These are phyloP conservation scores for Coniochaeta prunicola DNA, from an alignment of 2,329 filamentous ascomycete genomes.

Conservation along the genomic window DNA sequence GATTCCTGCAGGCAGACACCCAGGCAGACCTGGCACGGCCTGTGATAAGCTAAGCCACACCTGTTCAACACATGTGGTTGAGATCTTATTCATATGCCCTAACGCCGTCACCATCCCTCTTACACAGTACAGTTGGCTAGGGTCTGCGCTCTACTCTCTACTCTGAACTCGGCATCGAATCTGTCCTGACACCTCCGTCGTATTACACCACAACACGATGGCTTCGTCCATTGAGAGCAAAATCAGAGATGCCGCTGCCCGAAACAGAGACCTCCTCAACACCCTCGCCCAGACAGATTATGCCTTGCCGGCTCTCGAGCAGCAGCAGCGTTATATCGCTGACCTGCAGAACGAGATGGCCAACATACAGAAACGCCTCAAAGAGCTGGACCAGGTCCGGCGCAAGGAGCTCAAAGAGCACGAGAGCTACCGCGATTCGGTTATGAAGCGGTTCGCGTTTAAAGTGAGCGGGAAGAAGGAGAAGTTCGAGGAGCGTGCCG, in stretches of 20 bases:
- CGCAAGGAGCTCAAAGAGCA: slow-evolving; percentile 43
- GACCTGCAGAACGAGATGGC: slow-evolving; percentile 35
- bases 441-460: slow-evolving; percentile 43
- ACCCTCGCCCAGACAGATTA: slow-evolving; percentile 42
- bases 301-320: slow-evolving; percentile 34
- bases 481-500: slow-evolving; percentile 39
- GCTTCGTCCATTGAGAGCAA: slow-evolving; percentile 20
- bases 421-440: slow-evolving; percentile 43
- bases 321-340: slow-evolving; percentile 35
- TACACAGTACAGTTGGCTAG: too few species aligned
- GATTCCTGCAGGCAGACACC: too few species aligned
- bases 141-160: too few species aligned
- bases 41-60: too few species aligned
- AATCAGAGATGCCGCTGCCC: slow-evolving; percentile 30
- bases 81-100: too few species aligned
- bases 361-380: slow-evolving; percentile 27
- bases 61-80: too few species aligned
- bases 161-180: too few species aligned
- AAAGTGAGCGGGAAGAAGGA: slow-evolving; percentile 40
- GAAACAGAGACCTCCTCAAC: slow-evolving; percentile 35
- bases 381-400: slow-evolving; percentile 29
- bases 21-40: too few species aligned
- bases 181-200: neutral
- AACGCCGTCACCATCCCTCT: too few species aligned
- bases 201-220: slow-evolving; percentile 11